These are phyloP conservation scores for Phytophthora lateralis DNA, from an alignment of 352 stramenopile genomes.

Conservation along the genomic window DNA sequence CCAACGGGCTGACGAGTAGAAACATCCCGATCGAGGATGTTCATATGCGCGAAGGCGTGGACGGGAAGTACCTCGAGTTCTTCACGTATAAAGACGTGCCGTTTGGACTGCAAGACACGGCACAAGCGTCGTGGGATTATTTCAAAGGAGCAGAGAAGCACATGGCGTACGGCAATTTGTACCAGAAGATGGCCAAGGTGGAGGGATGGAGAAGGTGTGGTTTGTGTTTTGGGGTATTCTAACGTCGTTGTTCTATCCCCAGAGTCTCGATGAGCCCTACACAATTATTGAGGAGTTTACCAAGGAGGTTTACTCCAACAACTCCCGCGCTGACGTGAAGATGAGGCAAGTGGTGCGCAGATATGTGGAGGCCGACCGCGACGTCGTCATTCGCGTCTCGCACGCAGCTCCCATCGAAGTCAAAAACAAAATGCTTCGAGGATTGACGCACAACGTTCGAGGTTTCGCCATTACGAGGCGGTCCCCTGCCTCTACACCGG, in stretches of 20 bases:
- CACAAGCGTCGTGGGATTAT: conserved; percentile 39
- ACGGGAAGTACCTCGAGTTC: conserved; percentile 37
- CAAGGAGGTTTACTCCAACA: conserved; percentile 31
- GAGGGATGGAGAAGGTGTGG: background rate
- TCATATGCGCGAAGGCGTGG: conserved; percentile 26
- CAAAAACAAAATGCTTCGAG: conserved; percentile 26
- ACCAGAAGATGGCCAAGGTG: conserved; percentile 36
- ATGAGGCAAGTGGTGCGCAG: conserved; percentile 29
- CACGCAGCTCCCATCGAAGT: conserved; percentile 26
- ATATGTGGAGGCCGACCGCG: conserved; percentile 22
- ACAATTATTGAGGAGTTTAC: conserved; percentile 25
- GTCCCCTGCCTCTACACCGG: conserved; percentile 14
- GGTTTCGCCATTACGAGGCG: conserved; percentile 23
- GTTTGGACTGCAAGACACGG: conserved; percentile 40
- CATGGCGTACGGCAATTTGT: conserved; percentile 33
- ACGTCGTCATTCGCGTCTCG: conserved; percentile 30
- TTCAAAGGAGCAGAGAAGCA: conserved; percentile 44
- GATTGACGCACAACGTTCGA: conserved; percentile 27
- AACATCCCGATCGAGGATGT: conserved; percentile 25
- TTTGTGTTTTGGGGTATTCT: background rate
- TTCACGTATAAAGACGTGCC: conserved; percentile 40
- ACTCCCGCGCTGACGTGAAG: conserved; percentile 26
- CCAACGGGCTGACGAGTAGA: conserved; percentile 23
- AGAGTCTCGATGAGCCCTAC: conserved; percentile 18
- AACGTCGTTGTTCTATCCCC: background rate